Percentiles rank a stretch among this genome's conserved stretches.
These are phyloP conservation scores for Lagenidium sp. DNA, from an alignment of 352 stramenopile species.

Conservation along the genomic window DNA sequence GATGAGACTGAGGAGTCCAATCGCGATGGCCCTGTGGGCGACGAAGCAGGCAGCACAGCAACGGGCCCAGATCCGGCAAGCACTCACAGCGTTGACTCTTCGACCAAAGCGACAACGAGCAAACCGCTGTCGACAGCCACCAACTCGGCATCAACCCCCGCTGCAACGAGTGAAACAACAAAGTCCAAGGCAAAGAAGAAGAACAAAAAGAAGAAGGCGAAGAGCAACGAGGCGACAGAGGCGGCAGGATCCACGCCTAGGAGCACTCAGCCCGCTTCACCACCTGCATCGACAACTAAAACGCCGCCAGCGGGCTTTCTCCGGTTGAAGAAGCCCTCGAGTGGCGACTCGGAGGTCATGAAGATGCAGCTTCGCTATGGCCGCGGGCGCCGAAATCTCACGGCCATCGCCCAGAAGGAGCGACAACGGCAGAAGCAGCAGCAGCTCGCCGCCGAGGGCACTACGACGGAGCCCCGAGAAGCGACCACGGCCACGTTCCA, in stretches of 20 bases:
- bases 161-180: no score
- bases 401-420: slow-evolving; percentile 36
- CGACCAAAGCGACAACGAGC: no score
- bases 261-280: neutral
- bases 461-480: neutral
- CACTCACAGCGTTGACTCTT: no score
- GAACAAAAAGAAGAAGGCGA: slow-evolving; percentile 17
- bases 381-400: slow-evolving; percentile 41
- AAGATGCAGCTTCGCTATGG: slow-evolving; percentile 71
- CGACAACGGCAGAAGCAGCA: slow-evolving; percentile 18
- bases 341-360: slow-evolving; percentile 51
- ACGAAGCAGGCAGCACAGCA: slow-evolving; percentile 9
- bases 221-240: slow-evolving; percentile 1
- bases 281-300: neutral
- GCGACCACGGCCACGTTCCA: slow-evolving; percentile 9
- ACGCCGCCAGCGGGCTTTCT: slow-evolving; percentile 27
- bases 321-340: slow-evolving; percentile 48
- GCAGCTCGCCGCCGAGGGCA: neutral
- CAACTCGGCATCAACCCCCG: slow-evolving; percentile 1
- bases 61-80: no score
- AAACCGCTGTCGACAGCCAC: no score
- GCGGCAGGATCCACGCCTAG: neutral
- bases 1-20: neutral
- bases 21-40: neutral
- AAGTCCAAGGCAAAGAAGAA: slow-evolving; percentile 6